Percentiles rank a stretch among this genome's conserved stretches.
phyloP scores from a whole-genome alignment of 768 basidiomycete genomes.

The Roridomyces roridus region DNA sequence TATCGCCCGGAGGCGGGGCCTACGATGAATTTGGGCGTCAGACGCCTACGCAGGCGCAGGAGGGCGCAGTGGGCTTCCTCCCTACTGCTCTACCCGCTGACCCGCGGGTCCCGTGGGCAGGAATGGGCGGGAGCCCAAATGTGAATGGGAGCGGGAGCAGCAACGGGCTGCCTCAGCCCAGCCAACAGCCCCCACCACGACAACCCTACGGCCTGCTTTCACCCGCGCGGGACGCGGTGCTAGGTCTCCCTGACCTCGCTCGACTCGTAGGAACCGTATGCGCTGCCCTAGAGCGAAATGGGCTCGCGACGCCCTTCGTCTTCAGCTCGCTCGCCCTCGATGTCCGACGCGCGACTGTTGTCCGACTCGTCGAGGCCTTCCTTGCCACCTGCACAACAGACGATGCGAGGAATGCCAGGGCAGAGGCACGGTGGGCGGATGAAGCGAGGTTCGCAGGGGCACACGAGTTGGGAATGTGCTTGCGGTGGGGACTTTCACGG shows the following conservation, averaged over 20 bases:
- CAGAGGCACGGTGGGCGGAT: conserved; percentile 70
- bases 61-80: conserved; percentile 1
- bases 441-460: conserved; percentile 86
- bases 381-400: conserved; percentile 57
- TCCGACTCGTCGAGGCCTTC: conserved; percentile 81
- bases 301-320: conserved; percentile 88
- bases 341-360: conserved; percentile 74
- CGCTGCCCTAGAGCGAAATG: conserved; percentile 76
- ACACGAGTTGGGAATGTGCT: conserved; percentile 88
- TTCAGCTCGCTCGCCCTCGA: conserved; percentile 91
- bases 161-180: too few species aligned
- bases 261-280: conserved; percentile 75
- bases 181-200: conserved; percentile 28
- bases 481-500: conserved; percentile 91
- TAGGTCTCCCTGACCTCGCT: conserved; percentile 76
- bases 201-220: conserved; percentile 76
- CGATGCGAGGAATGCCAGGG: conserved; percentile 40
- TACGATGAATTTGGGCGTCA: neutral
- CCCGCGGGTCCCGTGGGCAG: neutral
- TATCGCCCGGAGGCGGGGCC: neutral
- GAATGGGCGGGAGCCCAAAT: neutral
- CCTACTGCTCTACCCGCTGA: conserved; percentile 1
- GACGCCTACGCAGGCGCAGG: neutral
- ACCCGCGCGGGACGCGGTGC: conserved; percentile 73
- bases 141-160: too few species aligned